These are phyloP conservation scores for Flaveria sonorensis DNA, from an alignment of 129 eudicot genomes.

Conservation along the genomic window DNA sequence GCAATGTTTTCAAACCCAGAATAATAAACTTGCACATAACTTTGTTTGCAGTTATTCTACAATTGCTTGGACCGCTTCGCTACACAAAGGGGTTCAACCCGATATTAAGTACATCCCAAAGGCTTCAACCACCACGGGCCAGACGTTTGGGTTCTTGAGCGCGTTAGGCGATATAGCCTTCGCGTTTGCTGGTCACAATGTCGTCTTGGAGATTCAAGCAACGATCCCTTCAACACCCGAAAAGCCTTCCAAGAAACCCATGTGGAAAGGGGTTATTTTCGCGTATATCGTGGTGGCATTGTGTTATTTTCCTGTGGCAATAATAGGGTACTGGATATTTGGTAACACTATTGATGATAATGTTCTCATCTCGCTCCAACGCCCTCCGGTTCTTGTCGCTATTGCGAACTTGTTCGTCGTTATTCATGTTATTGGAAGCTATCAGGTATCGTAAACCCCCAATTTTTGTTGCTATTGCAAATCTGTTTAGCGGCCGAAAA, in stretches of 20 bases:
- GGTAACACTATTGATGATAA: slow-evolving; percentile 53
- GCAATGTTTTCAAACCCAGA: too few species aligned
- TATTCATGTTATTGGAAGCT: slow-evolving; percentile 58
- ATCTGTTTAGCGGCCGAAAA: neutral
- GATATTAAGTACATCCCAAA: slow-evolving; percentile 35
- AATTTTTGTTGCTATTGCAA: neutral
- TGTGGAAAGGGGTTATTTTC: slow-evolving; percentile 57
- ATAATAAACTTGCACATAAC: neutral
- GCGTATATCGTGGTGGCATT: slow-evolving; percentile 54
- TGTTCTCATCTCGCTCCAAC: slow-evolving; percentile 44
- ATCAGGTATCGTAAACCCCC: slow-evolving; percentile 36
- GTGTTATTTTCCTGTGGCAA: slow-evolving; percentile 61
- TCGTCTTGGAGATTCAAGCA: slow-evolving; percentile 66
- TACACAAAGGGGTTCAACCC: slow-evolving; percentile 44
- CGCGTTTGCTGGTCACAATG: slow-evolving; percentile 61
- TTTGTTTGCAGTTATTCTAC: slow-evolving; percentile 48
- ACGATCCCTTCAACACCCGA: slow-evolving; percentile 54
- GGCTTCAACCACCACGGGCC: slow-evolving; percentile 37
- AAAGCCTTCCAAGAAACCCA: slow-evolving; percentile 53
- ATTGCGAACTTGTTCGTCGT: slow-evolving; percentile 50
- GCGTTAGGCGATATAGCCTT: slow-evolving; percentile 52
- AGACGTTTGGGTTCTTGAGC: slow-evolving; percentile 36
- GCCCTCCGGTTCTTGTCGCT: slow-evolving; percentile 44
- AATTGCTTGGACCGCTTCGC: slow-evolving; percentile 45
- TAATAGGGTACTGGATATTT: slow-evolving; percentile 40